phyloP scores from a whole-genome alignment of 495 filamentous ascomycete genomes.

The Penicillium canariense region DNA sequence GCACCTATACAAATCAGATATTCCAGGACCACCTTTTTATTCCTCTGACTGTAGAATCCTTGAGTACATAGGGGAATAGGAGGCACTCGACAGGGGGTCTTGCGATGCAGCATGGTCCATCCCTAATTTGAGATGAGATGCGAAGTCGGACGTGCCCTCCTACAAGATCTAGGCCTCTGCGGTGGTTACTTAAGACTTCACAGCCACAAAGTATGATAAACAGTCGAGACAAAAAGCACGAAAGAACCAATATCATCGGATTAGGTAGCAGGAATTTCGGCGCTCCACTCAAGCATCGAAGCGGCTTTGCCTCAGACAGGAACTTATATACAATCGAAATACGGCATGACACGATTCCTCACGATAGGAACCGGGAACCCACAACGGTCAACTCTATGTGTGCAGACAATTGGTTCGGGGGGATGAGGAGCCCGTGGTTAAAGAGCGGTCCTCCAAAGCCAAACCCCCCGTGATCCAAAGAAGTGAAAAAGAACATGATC shows the following conservation, averaged over 20 bases:
- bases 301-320: slow-evolving; percentile 7
- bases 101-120: too few relatives aligned
- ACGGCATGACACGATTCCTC: slow-evolving; percentile 17
- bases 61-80: not conserved
- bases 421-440: not conserved
- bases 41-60: not conserved
- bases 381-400: slow-evolving; percentile 26
- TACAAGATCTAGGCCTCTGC: not conserved
- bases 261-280: slow-evolving; percentile 18
- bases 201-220: not conserved
- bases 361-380: slow-evolving; percentile 7
- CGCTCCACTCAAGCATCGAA: slow-evolving; percentile 10
- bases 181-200: not conserved
- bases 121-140: not conserved
- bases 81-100: too few relatives aligned
- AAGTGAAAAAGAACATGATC: slow-evolving; percentile 6
- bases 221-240: not conserved
- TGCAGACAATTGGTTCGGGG: slow-evolving; percentile 11
- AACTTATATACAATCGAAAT: slow-evolving; percentile 32
- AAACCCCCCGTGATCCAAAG: slow-evolving; percentile 4
- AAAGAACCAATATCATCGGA: slow-evolving; percentile 12
- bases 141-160: not conserved
- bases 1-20: slow-evolving; percentile 27
- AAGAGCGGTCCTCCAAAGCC: not conserved
- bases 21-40: slow-evolving; percentile 9